phyloP scores from a whole-genome alignment of 2,329 filamentous ascomycete species.

The Cercospora sp. region DNA sequence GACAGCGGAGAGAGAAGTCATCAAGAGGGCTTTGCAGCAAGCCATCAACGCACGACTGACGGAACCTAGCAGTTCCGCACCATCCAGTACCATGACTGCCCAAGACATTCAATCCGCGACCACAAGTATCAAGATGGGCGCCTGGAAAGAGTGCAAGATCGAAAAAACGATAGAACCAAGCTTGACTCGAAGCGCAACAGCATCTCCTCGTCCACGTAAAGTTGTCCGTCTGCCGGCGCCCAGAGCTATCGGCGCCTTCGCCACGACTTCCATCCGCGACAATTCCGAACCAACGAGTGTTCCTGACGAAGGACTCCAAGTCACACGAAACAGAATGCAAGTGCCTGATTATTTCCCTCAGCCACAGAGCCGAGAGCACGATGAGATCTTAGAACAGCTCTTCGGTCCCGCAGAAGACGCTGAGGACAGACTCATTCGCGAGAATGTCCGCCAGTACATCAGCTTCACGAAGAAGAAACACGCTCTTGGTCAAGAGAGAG shows the following conservation, averaged over 20 bases:
- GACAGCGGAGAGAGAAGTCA: not conserved
- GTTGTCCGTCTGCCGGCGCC: too few species aligned
- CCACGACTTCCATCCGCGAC: not conserved
- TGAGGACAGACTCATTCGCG: not conserved
- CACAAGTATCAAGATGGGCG: not conserved
- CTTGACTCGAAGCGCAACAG: not conserved
- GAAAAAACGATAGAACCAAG: not conserved
- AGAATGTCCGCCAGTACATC: not conserved
- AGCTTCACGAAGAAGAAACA: not conserved
- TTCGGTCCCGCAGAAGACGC: not conserved
- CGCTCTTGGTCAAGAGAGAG: not conserved
- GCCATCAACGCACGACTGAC: not conserved
- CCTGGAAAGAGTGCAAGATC: not conserved
- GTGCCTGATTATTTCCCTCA: not conserved
- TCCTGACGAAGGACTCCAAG: not conserved
- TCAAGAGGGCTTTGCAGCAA: not conserved
- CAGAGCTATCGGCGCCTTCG: not conserved
- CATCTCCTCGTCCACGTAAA: not conserved
- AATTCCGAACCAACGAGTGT: not conserved
- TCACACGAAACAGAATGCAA: not conserved
- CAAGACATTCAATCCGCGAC: not conserved
- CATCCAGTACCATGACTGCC: not conserved
- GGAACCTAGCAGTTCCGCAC: not conserved
- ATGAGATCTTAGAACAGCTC: not conserved
- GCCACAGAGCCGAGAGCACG: not conserved